phyloP scores from a whole-genome alignment of 352 stramenopile genomes.

The Pilasporangium apinafurcum region DNA sequence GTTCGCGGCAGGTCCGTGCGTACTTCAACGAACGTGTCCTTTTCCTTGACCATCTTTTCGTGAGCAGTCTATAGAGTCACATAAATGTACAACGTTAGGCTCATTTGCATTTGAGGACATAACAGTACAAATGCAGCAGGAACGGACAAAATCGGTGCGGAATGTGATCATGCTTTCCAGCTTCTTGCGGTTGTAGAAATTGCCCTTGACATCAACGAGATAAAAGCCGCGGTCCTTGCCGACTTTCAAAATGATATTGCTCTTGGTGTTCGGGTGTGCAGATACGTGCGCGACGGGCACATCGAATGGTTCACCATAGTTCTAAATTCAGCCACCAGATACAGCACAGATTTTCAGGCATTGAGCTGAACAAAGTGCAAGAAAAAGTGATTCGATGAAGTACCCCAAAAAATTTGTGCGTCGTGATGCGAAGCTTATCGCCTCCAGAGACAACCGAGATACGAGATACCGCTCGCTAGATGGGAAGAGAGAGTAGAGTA shows the following conservation, averaged over 20 bases:
- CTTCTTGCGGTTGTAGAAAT: conserved; percentile 85
- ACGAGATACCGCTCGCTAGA: conserved; percentile 62
- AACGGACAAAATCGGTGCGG: conserved; percentile 67
- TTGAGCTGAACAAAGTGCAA: neutral
- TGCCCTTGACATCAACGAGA: conserved; percentile 70
- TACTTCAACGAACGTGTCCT: conserved; percentile 48
- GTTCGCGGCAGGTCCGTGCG: conserved; percentile 65
- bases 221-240: conserved; percentile 67
- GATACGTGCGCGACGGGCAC: conserved; percentile 64
- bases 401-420: conserved; percentile 87
- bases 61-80: conserved; percentile 38
- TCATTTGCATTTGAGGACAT: neutral
- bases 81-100: neutral
- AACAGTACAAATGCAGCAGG: neutral
- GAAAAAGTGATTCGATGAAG: neutral
- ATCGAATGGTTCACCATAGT: conserved; percentile 56
- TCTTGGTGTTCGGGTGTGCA: conserved; percentile 76
- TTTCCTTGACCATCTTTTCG: conserved; percentile 59
- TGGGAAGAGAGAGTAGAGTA: neutral
- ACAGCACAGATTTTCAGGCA: neutral
- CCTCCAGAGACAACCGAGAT: conserved; percentile 73
- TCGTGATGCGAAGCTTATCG: conserved; percentile 80
- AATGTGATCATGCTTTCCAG: conserved; percentile 86
- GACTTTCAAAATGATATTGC: conserved; percentile 85
- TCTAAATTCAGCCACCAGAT: conserved; percentile 19